Conservation (phyloP, 106 monocot genomes). For the Apostasia ramifera region DNA sequence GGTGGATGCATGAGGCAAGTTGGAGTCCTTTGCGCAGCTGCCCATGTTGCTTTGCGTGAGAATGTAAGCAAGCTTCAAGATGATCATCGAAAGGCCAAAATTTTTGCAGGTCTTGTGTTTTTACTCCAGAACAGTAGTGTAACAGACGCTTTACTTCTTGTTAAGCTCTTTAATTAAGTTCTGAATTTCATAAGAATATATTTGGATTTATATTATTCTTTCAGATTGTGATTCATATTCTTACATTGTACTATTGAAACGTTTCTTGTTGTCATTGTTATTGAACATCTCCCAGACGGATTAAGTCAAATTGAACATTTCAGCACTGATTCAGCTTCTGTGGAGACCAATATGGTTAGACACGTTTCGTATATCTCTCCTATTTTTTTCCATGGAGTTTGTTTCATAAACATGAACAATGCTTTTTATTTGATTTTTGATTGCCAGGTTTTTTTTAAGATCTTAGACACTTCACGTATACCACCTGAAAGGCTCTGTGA, state of each 20-base stretch:
- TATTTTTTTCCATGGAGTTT: background rate
- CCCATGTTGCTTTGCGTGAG: constrained; percentile 65
- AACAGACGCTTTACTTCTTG: background rate
- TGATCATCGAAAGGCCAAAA: constrained; percentile 78
- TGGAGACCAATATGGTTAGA: constrained; percentile 94
- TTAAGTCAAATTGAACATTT: constrained; percentile 62
- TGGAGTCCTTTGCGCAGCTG: constrained; percentile 91
- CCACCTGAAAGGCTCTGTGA: constrained; percentile 64
- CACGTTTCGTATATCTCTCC: too few species aligned
- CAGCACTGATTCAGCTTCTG: constrained; percentile 41
- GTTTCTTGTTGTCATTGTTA: background rate
- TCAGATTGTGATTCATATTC: background rate
- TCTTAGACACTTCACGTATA: constrained; percentile 24
- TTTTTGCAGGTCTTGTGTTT: constrained; percentile 49
- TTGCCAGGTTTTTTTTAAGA: constrained; percentile 69
- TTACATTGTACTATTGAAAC: background rate
- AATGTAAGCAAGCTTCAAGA: constrained; percentile 68
- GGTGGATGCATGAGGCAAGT: constrained; percentile 99
- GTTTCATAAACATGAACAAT: background rate
- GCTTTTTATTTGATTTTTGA: background rate
- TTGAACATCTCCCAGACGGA: constrained; percentile 41
- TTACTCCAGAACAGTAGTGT: background rate
- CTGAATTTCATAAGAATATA: background rate
- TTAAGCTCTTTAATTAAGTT: background rate
- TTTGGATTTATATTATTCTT: background rate